A percentile compares a stretch with the other conserved stretches of the same genome.
Evolutionary conservation across 352 stramenopile genomes (phyloP).

Genomic region (Phytophthora multivora): DNA sequence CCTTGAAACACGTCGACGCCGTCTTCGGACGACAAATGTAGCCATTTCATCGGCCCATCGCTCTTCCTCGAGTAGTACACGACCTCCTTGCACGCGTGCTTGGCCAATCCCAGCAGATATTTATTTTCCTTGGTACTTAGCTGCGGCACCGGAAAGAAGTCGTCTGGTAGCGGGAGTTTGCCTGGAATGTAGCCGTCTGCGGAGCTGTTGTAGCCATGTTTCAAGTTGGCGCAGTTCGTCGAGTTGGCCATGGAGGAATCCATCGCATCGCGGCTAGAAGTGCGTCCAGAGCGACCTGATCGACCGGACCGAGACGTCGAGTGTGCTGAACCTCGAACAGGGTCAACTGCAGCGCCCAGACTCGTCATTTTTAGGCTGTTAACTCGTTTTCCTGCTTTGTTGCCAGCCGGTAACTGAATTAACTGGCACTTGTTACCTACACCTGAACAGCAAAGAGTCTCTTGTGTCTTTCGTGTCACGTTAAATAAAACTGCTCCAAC

Average conservation of each 20-base stretch:
- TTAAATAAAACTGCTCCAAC: no score
- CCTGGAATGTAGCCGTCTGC: slow-evolving; percentile 22
- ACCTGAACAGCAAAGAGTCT: slow-evolving; percentile 9
- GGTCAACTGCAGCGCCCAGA: neutral
- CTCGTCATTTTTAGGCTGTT: slow-evolving; percentile 13
- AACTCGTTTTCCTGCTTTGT: neutral
- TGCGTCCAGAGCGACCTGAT: slow-evolving; percentile 10
- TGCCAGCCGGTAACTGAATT: neutral
- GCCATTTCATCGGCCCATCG: slow-evolving; percentile 79
- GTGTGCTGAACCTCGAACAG: slow-evolving; percentile 11
- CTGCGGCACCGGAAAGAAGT: slow-evolving; percentile 69
- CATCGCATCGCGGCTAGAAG: slow-evolving; percentile 10
- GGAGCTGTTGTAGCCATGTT: slow-evolving; percentile 27
- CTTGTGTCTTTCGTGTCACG: neutral
- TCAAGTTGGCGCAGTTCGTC: slow-evolving; percentile 28
- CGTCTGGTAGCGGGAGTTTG: slow-evolving; percentile 62
- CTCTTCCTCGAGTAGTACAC: slow-evolving; percentile 79
- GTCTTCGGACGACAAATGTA: slow-evolving; percentile 71
- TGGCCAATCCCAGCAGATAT: slow-evolving; percentile 72
- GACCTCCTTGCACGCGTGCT: slow-evolving; percentile 85
- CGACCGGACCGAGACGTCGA: slow-evolving; percentile 21
- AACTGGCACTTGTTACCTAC: slow-evolving; percentile 7
- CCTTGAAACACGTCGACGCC: slow-evolving; percentile 81
- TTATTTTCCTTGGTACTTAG: slow-evolving; percentile 69
- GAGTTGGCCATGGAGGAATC: slow-evolving; percentile 26